Conservation (phyloP, 495 filamentous ascomycete genomes). For the Cenococcum geophilum region DNA sequence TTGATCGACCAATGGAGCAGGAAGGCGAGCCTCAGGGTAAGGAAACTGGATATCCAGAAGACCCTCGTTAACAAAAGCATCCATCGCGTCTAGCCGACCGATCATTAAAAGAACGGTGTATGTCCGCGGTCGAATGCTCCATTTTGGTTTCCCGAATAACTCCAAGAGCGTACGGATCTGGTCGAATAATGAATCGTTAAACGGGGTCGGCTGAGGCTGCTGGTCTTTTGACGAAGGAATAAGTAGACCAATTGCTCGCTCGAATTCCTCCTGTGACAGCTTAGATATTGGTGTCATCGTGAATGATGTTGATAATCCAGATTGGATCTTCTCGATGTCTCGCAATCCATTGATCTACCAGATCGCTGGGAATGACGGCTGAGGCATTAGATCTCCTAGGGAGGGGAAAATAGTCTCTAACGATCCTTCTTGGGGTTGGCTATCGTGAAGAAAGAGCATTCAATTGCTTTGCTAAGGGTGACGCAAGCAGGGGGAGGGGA, state of each 20-base stretch:
- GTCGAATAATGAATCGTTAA: neutral
- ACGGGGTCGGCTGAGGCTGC: neutral
- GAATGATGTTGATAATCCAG: no score
- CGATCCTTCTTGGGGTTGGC: no score
- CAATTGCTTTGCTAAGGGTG: no score
- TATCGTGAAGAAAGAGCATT: no score
- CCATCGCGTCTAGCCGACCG: conserved; percentile 13
- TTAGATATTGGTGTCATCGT: no score
- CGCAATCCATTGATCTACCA: no score
- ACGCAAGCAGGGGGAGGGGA: no score
- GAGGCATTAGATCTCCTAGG: no score
- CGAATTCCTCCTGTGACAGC: neutral
- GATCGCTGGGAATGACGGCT: no score
- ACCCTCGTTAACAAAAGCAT: conserved; percentile 18
- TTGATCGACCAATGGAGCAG: conserved; percentile 1
- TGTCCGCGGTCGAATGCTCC: conserved; percentile 24
- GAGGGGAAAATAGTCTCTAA: no score
- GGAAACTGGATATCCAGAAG: conserved; percentile 24
- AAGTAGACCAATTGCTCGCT: neutral
- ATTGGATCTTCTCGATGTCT: no score
- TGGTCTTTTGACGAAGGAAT: neutral
- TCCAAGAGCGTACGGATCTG: neutral
- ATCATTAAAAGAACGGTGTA: conserved; percentile 28
- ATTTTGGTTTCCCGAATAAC: neutral
- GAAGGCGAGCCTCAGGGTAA: conserved; percentile 11